Evolutionary conservation across 2,329 filamentous ascomycete genomes (phyloP), one percentile per base, ranked within the genome.

Genomic region (Microcera coccophila): DNA sequence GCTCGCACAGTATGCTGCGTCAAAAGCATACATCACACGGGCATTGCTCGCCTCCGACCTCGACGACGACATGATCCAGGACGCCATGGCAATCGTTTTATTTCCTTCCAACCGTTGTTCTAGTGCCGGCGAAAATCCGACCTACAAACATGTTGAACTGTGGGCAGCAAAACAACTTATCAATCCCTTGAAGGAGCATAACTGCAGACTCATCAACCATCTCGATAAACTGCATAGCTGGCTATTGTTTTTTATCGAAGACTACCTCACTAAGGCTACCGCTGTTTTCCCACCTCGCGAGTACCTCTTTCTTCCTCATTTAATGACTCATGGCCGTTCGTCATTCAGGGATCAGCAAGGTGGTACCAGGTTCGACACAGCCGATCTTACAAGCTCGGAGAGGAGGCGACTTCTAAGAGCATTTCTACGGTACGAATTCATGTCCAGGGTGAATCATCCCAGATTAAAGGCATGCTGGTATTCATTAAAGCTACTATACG

Each of bases 201-300:
- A 44, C 31, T 4, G 22, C 15, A 10, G 2, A 1, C 39, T 45
- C 9, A 18, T 42, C 3, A 3, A 5, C 2, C 3, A 41, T 3
- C 29, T 53, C 3, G n/a, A 39, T 2, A 31, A 24, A 16, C 5
- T 51, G 5, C 11, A 47, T 4, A 11, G 4, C 2, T 37, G 17
- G 14, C 33, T 54, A 3, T 12, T 54, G 1, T 3, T 45, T 2
- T 22, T 53, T 1, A 40, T 45, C 7, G 52, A 51, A 19, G 52
- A 53, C 12, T 53, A 53, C 9, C 5, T 54, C 4, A 47, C 43
- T 10, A 54, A 53, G 43, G 47, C 42, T 5, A 53, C 39, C 1
- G 39, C 51, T 4, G 24, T 39, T 10, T 45, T 34, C 2, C 35
- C 51, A 1, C 50, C 45, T 1, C 15, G 41, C 3, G 42, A 47